Evolutionary conservation across 2,329 filamentous ascomycete species (phyloP).

Genomic region (Leptographium lundbergii): DNA sequence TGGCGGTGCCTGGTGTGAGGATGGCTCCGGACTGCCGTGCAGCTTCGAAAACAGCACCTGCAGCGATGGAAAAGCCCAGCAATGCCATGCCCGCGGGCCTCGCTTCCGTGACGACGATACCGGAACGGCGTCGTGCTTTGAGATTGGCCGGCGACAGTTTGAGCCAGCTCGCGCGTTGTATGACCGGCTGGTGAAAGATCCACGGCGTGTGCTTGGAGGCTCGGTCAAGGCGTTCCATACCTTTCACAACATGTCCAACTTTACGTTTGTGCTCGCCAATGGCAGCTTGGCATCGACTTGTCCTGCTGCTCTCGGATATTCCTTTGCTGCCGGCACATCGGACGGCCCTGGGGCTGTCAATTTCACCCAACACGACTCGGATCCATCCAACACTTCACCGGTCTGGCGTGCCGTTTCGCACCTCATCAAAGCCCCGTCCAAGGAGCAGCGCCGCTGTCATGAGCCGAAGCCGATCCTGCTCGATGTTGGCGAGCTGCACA

Average conservation of each 20-base stretch:
- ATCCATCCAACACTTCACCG: constrained; percentile 52
- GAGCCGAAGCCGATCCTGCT: constrained; percentile 72
- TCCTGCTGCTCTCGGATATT: constrained; percentile 74
- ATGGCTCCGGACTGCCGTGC: constrained; percentile 58
- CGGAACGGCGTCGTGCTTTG: constrained; percentile 62
- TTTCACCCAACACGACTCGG: constrained; percentile 74
- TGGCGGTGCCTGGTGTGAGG: constrained; percentile 75
- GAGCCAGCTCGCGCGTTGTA: constrained; percentile 36
- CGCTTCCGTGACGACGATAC: constrained; percentile 52
- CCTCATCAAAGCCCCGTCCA: constrained; percentile 56
- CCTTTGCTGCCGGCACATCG: constrained; percentile 80
- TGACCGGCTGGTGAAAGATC: constrained; percentile 31
- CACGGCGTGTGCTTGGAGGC: constrained; percentile 44
- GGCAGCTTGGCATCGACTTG: constrained; percentile 62
- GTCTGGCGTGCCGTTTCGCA: constrained; percentile 69
- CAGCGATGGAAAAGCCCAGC: constrained; percentile 47
- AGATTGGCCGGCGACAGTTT: constrained; percentile 59
- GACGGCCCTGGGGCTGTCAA: constrained; percentile 83
- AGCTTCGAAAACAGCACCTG: constrained; percentile 72
- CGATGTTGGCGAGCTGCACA: constrained; percentile 69
- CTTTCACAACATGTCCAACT: constrained; percentile 66
- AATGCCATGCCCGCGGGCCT: constrained; percentile 60
- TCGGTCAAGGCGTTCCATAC: constrained; percentile 69
- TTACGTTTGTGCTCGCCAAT: constrained; percentile 59
- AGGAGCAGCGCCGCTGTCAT: constrained; percentile 64